Evolutionary conservation across 306 rosid species (phyloP).

Genomic region (Casuarina equisetifolia): DNA sequence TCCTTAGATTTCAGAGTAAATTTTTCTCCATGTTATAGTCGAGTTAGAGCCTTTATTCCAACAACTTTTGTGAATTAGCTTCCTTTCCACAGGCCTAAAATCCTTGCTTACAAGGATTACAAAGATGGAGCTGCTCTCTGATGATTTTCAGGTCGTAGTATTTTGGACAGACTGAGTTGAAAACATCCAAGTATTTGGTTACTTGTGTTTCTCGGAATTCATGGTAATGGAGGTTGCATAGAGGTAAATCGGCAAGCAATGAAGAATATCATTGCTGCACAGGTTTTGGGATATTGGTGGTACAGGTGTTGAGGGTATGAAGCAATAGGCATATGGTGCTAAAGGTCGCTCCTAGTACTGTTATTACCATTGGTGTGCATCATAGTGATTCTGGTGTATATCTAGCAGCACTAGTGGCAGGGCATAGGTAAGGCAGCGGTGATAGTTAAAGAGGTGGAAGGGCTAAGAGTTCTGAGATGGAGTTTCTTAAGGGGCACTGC

Average conservation of each 20-base stretch:
- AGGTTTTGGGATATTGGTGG: neutral
- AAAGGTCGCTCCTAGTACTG: neutral
- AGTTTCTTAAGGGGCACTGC: neutral
- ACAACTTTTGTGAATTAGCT: neutral
- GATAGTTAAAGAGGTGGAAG: neutral
- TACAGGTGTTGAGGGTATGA: neutral
- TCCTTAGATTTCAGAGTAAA: neutral
- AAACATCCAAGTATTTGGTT: neutral
- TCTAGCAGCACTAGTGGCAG: neutral
- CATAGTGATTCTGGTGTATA: neutral
- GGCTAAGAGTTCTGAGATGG: neutral
- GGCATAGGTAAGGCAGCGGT: neutral
- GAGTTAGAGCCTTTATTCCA: neutral
- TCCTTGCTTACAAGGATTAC: conserved; percentile 2
- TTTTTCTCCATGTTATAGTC: neutral
- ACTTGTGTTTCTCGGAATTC: neutral
- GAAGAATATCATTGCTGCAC: neutral
- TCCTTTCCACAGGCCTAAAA: neutral
- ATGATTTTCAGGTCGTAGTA: neutral
- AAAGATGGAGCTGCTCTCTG: neutral
- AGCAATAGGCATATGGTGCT: neutral
- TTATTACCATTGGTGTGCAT: neutral
- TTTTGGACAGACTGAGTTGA: neutral
- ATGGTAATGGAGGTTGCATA: neutral
- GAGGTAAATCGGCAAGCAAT: neutral